These are phyloP conservation scores for Periconia macrospinosa DNA, from an alignment of 2,329 filamentous ascomycete species.

Conservation along the genomic window DNA sequence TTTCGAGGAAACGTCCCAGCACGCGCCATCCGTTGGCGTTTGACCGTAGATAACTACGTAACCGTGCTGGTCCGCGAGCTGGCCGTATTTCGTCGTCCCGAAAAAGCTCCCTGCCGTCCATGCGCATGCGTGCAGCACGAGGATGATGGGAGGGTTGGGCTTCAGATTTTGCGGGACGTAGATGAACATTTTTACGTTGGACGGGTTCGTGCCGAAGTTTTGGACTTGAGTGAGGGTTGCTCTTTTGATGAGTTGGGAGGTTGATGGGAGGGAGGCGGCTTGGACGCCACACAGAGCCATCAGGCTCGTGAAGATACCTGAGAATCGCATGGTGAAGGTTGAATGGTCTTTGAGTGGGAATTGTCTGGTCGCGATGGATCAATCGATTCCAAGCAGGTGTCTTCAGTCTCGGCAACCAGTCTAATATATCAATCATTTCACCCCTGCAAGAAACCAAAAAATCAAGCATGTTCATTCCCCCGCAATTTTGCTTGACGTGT, in stretches of 20 bases:
- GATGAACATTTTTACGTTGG: conserved; percentile 57
- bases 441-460: neutral
- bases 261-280: neutral
- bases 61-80: conserved; percentile 55
- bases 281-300: neutral
- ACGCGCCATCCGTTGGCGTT: conserved; percentile 52
- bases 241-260: conserved; percentile 1
- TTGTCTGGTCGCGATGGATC: neutral
- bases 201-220: conserved; percentile 47
- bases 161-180: conserved; percentile 49
- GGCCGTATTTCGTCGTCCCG: conserved; percentile 19
- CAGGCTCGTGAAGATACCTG: neutral
- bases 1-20: conserved; percentile 63
- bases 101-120: conserved; percentile 41
- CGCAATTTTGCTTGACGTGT: neutral
- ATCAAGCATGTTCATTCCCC: neutral
- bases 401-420: neutral
- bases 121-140: conserved; percentile 46
- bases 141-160: conserved; percentile 54
- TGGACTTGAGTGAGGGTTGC: conserved; percentile 38
- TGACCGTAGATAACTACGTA: conserved; percentile 63
- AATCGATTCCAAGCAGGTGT: neutral
- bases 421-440: neutral
- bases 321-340: neutral
- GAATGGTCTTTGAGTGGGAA: too few species aligned